Percentiles rank a stretch among this genome's conserved stretches.
Evolutionary conservation across 2,329 filamentous ascomycete genomes (phyloP).

Genomic region (Ramichloridium luteum): DNA sequence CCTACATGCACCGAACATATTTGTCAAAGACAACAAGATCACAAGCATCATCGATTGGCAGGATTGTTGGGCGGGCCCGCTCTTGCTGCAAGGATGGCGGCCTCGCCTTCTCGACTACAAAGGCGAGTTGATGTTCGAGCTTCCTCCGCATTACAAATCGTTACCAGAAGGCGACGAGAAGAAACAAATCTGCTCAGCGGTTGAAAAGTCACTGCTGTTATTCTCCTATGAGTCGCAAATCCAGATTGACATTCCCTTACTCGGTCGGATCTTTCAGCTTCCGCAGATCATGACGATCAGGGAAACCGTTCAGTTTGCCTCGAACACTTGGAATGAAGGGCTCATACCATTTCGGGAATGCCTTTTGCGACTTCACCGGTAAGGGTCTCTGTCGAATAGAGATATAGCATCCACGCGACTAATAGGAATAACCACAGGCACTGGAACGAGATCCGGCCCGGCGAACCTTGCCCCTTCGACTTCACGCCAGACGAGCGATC

Average conservation of each 20-base stretch:
- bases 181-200: slow-evolving; percentile 15
- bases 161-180: slow-evolving; percentile 21
- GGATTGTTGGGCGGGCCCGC: slow-evolving; percentile 20
- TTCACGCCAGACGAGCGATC: neutral
- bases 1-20: slow-evolving; percentile 29
- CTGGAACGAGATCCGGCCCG: neutral
- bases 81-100: slow-evolving; percentile 18
- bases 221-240: slow-evolving; percentile 23
- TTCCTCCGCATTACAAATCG: slow-evolving; percentile 16
- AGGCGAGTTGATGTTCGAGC: slow-evolving; percentile 19
- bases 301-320: slow-evolving; percentile 22
- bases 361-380: neutral
- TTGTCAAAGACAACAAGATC: slow-evolving; percentile 26
- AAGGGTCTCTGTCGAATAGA: neutral
- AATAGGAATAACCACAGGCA: neutral
- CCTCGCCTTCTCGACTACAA: slow-evolving; percentile 22
- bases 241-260: slow-evolving; percentile 17
- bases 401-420: neutral
- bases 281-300: slow-evolving; percentile 17
- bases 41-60: slow-evolving; percentile 35
- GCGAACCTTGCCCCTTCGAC: neutral
- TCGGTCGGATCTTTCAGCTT: slow-evolving; percentile 18
- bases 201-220: slow-evolving; percentile 18
- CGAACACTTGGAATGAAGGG: too few relatives aligned
- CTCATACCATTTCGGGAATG: slow-evolving; percentile 1